A percentile compares a stretch with the other conserved stretches of the same genome.
Conservation (phyloP, 257 asterid species). For the Rubia yunnanensis region DNA sequence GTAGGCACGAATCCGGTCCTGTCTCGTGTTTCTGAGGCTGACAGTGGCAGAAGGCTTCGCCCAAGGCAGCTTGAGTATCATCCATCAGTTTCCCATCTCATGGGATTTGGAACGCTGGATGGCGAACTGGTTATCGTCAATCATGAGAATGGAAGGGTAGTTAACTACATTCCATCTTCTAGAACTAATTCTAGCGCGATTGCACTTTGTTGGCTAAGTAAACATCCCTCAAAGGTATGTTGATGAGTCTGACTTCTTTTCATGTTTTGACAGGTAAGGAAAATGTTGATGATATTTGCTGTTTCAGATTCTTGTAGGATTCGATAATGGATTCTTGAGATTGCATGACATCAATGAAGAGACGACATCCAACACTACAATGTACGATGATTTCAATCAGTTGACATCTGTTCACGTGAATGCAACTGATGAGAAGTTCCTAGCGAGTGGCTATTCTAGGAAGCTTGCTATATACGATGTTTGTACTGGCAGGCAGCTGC, state of each 20-base stretch:
- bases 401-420: constrained; percentile 80
- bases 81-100: constrained; percentile 59
- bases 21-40: constrained; percentile 26
- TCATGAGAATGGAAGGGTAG: constrained; percentile 53
- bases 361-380: constrained; percentile 6
- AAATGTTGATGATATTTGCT: constrained; percentile 18
- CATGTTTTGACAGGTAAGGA: neutral
- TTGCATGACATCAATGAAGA: constrained; percentile 49
- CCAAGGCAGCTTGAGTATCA: constrained; percentile 91
- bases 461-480: constrained; percentile 68
- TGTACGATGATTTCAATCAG: constrained; percentile 60
- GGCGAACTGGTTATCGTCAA: constrained; percentile 65
- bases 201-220: constrained; percentile 76
- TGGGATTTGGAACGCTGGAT: constrained; percentile 85
- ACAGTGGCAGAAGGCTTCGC: constrained; percentile 31
- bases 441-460: constrained; percentile 73
- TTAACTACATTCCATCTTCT: constrained; percentile 30
- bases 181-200: constrained; percentile 36
- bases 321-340: constrained; percentile 61
- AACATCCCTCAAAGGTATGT: constrained; percentile 68
- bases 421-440: constrained; percentile 58
- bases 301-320: constrained; percentile 66
- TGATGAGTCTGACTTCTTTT: neutral
- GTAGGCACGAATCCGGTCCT: constrained; percentile 37
- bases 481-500: constrained; percentile 40